phyloP scores from a whole-genome alignment of 768 basidiomycete species.

The Rhizopogon vesiculosus region DNA sequence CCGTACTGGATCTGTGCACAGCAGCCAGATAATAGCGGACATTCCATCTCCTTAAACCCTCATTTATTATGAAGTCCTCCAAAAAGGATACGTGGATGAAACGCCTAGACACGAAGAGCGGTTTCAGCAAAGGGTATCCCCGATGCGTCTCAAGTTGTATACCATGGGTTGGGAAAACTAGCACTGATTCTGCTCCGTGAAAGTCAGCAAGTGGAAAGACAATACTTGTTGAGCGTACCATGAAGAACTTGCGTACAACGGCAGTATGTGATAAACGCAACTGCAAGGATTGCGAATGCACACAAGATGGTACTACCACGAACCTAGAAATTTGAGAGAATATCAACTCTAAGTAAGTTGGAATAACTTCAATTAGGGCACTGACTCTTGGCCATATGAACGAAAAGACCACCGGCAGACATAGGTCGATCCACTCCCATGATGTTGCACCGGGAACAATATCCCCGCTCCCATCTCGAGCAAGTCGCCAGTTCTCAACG shows the following conservation, averaged over 20 bases:
- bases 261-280: conserved; percentile 24
- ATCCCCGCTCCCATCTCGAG: conserved; percentile 35
- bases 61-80: conserved; percentile 67
- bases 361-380: not conserved
- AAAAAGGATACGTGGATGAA: conserved; percentile 58
- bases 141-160: conserved; percentile 71
- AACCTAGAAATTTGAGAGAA: conserved; percentile 12
- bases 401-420: conserved; percentile 25
- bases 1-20: conserved; percentile 28
- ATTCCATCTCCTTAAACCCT: conserved; percentile 69
- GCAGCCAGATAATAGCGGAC: conserved; percentile 64
- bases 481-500: conserved; percentile 48
- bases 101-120: conserved; percentile 31
- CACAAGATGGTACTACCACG: conserved; percentile 8
- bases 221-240: conserved; percentile 29
- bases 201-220: not conserved
- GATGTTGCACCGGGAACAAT: conserved; percentile 24
- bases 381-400: conserved; percentile 30
- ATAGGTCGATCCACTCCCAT: conserved; percentile 35
- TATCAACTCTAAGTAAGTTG: conserved; percentile 6
- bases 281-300: conserved; percentile 8
- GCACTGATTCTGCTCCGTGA: conserved; percentile 55
- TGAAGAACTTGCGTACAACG: conserved; percentile 43
- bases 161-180: conserved; percentile 63
- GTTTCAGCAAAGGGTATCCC: conserved; percentile 40